Conservation (phyloP, 805 yeast species). For the Priceomyces melissophilus region DNA sequence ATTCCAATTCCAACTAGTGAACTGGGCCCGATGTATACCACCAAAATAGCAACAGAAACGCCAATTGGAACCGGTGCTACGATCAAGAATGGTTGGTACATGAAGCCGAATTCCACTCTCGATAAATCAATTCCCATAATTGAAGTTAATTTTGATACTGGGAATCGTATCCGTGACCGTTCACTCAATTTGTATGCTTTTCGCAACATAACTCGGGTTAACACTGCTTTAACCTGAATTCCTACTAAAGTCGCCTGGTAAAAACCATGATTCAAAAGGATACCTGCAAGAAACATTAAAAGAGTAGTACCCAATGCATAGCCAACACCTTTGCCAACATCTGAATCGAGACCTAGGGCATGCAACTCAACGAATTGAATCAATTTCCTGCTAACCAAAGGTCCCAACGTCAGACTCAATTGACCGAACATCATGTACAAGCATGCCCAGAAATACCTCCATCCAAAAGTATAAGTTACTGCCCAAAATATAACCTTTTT, state of each 20-base stretch:
- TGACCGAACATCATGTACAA: slow-evolving; percentile 1
- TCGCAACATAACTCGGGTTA: slow-evolving; percentile 63
- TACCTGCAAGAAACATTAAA: slow-evolving; percentile 11
- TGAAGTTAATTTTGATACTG: slow-evolving; percentile 66
- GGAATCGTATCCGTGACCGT: slow-evolving; percentile 51
- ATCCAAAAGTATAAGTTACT: slow-evolving; percentile 22
- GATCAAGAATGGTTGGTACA: slow-evolving; percentile 56
- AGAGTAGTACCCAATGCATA: slow-evolving; percentile 29
- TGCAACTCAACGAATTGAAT: slow-evolving; percentile 26
- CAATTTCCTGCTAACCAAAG: slow-evolving; percentile 28
- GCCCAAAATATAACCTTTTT: slow-evolving; percentile 19
- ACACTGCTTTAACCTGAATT: slow-evolving; percentile 58
- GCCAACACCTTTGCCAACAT: slow-evolving; percentile 28
- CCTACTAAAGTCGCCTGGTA: slow-evolving; percentile 57
- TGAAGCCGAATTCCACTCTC: slow-evolving; percentile 66
- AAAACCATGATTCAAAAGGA: slow-evolving; percentile 53
- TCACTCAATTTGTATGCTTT: slow-evolving; percentile 61
- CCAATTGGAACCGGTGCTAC: slow-evolving; percentile 59
- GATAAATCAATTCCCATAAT: slow-evolving; percentile 73
- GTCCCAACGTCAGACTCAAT: slow-evolving; percentile 8
- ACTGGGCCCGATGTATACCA: slow-evolving; percentile 64
- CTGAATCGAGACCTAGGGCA: slow-evolving; percentile 14
- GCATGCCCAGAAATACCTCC: slow-evolving; percentile 11
- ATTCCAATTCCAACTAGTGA: slow-evolving; percentile 59
- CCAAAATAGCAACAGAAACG: slow-evolving; percentile 57